A percentile compares a stretch with the other conserved stretches of the same genome.
These are phyloP conservation scores for Didymella pinodella DNA, from an alignment of 2,329 filamentous ascomycete species.

Conservation along the genomic window DNA sequence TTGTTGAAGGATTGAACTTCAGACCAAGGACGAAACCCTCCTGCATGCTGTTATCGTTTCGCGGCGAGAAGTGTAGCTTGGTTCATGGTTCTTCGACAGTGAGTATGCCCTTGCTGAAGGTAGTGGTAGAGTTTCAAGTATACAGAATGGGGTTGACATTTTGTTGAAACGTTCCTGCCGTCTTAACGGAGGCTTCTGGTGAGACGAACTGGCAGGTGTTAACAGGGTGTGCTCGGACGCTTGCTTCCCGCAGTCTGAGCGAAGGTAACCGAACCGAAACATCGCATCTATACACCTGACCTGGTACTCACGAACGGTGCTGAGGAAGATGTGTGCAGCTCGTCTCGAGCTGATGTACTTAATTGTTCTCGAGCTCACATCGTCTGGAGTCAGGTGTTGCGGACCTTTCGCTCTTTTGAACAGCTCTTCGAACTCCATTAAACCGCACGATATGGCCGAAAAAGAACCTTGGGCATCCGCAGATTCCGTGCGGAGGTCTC, in stretches of 20 bases:
- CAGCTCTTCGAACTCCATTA: background rate
- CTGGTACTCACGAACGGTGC: background rate
- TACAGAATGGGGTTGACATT: slow-evolving; percentile 19
- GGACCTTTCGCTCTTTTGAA: background rate
- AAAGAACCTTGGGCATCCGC: background rate
- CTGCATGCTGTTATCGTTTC: slow-evolving; percentile 31
- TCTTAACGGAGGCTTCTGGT: slow-evolving; percentile 27
- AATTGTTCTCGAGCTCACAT: background rate
- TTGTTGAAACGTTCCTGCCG: slow-evolving; percentile 29
- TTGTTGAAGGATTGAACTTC: slow-evolving; percentile 12
- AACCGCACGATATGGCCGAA: background rate
- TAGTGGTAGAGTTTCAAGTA: slow-evolving; percentile 19
- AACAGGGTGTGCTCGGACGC: slow-evolving; percentile 35
- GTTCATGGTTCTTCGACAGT: slow-evolving; percentile 10
- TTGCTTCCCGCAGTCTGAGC: slow-evolving; percentile 19
- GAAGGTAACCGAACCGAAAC: slow-evolving; percentile 13
- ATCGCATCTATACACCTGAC: slow-evolving; percentile 6
- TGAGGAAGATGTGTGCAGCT: background rate
- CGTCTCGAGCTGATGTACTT: background rate
- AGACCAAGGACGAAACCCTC: slow-evolving; percentile 17
- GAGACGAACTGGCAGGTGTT: slow-evolving; percentile 26
- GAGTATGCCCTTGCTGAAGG: slow-evolving; percentile 23
- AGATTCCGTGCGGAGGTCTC: background rate
- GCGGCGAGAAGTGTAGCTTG: slow-evolving; percentile 23
- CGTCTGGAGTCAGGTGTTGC: background rate